Base-by-base conservation (phyloP, 139 green algal genomes). In the Micractinium conductrix region DNA sequence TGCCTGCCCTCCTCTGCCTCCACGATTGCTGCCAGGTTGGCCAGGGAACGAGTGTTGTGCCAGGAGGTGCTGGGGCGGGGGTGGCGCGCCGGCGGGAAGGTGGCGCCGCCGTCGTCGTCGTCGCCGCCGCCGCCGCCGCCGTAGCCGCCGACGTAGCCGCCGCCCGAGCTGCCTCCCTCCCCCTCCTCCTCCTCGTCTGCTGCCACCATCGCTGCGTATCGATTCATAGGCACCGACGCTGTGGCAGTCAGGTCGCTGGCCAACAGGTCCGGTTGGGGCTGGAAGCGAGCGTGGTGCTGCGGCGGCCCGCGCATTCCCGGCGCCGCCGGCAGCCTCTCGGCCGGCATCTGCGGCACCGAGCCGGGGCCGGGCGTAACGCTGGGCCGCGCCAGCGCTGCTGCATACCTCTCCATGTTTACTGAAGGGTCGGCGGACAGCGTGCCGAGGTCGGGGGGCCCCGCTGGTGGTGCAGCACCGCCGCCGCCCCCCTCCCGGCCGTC, bases 201-300 rank as follows among this genome's bases (percentile, higher is more conserved):
- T 42, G 72, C 72, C 44, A 79, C 72, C 72, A 79, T 79, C 3
- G 74, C 74, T 26, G 50, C 74, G 26, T 81, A 81, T 5, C 74
- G 48, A 2, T 45, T 37, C n/a, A 81, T 24, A 2, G 53, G 19
- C 50, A 81, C 74, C 2, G 44, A 62, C 5, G 50, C 35, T 5
- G 50, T 69, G 50, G 53, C 74, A 10, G 74, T 81, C 35, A 81
- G 35, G 50, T 81, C 74, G 9, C 30, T 50, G 24, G 35, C 8
- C 9, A 70, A 22, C 21, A 81, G 33, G 21, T 81, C 74, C 19
- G 74, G 48, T 35, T 70, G 74, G 22, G 40, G 42, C 50, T 70
- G 8, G n/a, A 70, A 70, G 62, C 30, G 69, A 14, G 7, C 10
- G 1, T 28, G 40, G 22, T 8, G 35, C 72, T 21, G 21, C 74